phyloP scores from a whole-genome alignment of 495 filamentous ascomycete genomes.

The Cercophora newfieldiana region DNA sequence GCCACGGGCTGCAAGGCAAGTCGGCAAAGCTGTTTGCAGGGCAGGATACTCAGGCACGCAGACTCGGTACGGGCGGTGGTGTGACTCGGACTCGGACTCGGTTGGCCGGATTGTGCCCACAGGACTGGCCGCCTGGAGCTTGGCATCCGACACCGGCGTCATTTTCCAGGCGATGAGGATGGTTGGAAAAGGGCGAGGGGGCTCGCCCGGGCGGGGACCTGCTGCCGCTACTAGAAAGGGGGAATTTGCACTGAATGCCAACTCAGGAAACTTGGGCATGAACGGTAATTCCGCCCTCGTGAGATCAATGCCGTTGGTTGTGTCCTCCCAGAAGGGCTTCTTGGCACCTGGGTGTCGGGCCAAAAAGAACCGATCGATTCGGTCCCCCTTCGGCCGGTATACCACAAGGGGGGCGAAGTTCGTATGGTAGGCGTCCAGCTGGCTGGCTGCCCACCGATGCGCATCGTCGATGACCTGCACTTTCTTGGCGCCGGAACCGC shows the following conservation, averaged over 20 bases:
- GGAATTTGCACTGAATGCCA: constrained; percentile 28
- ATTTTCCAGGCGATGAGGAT: constrained; percentile 35
- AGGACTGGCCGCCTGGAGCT: constrained; percentile 21
- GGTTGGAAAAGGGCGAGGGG: constrained; percentile 17
- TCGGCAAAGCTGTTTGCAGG: constrained; percentile 27
- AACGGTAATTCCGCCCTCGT: constrained; percentile 27
- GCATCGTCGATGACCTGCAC: constrained; percentile 35
- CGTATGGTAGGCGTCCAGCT: constrained; percentile 26
- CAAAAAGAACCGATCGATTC: constrained; percentile 33
- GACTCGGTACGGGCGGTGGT: constrained; percentile 30
- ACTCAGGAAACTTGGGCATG: constrained; percentile 33
- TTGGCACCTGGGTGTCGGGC: constrained; percentile 24
- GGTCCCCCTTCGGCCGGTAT: constrained; percentile 30
- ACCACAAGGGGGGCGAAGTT: constrained; percentile 29
- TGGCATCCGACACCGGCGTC: constrained; percentile 25
- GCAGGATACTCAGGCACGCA: constrained; percentile 27
- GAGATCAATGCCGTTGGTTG: constrained; percentile 29
- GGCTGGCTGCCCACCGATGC: constrained; percentile 31
- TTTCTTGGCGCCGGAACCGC: constrained; percentile 24
- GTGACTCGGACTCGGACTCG: constrained; percentile 9
- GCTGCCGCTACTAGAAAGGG: constrained; percentile 31
- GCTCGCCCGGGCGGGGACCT: constrained; percentile 28
- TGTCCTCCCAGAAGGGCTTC: constrained; percentile 30
- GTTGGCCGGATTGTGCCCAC: constrained; percentile 16
- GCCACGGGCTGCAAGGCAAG: constrained; percentile 28